Evolutionary conservation across 208 protist genomes (phyloP).

Genomic region (Leishmania aethiopica): DNA sequence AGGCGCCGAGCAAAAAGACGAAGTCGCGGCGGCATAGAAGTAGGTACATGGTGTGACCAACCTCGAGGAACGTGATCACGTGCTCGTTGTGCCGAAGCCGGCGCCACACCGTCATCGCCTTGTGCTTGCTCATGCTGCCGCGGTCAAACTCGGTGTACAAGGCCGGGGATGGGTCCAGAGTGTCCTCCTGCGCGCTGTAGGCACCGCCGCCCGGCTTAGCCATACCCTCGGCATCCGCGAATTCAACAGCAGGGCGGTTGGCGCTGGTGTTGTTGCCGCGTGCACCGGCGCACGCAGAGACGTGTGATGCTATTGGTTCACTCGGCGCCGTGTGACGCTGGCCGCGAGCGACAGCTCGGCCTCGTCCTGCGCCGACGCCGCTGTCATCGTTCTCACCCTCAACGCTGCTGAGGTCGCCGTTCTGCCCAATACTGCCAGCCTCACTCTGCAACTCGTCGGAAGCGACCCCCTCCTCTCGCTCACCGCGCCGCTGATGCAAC

Average conservation of each 20-base stretch:
- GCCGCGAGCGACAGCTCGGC: not conserved
- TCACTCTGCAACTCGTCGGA: conserved; percentile 12
- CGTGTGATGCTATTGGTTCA: conserved; percentile 4
- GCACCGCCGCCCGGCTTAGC: conserved; percentile 3
- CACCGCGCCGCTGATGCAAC: conserved; percentile 7
- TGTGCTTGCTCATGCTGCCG: conserved; percentile 30
- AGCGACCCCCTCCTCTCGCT: conserved; percentile 12
- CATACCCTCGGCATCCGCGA: not conserved
- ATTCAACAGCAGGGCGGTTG: not conserved
- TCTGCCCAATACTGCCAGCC: not conserved
- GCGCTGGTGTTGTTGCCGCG: not conserved
- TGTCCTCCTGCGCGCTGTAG: conserved; percentile 12
- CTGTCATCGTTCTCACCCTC: not conserved
- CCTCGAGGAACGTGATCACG: conserved; percentile 43
- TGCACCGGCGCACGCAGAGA: not conserved
- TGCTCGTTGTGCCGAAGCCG: conserved; percentile 28
- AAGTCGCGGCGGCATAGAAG: conserved; percentile 52
- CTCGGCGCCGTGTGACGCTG: not conserved
- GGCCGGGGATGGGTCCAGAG: conserved; percentile 11
- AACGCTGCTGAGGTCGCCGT: not conserved
- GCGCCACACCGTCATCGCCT: conserved; percentile 25
- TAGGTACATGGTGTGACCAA: conserved; percentile 42
- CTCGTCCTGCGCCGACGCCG: not conserved
- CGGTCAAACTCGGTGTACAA: conserved; percentile 19
- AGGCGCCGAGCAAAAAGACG: conserved; percentile 55